Evolutionary conservation across 164 flowering plant species (phyloP).

Genomic region (Cinnamomum micranthum): DNA sequence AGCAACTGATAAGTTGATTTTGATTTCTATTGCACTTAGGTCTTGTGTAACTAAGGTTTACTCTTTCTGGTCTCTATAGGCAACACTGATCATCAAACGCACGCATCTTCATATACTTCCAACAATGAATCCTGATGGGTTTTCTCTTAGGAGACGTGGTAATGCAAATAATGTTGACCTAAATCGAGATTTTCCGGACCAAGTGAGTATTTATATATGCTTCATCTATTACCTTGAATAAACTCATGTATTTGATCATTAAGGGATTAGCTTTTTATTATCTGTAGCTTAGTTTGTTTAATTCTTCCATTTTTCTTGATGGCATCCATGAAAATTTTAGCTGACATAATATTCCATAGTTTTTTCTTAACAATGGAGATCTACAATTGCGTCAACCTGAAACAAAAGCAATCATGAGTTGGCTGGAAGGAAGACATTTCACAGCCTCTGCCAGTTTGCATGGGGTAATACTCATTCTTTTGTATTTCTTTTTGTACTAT

Average conservation of each 20-base stretch:
- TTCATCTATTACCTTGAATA: slow-evolving; percentile 6
- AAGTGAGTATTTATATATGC: slow-evolving; percentile 40
- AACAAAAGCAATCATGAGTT: slow-evolving; percentile 88
- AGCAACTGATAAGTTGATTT: background rate
- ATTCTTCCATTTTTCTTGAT: slow-evolving; percentile 2
- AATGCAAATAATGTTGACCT: slow-evolving; percentile 91
- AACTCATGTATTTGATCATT: background rate
- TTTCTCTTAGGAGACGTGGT: slow-evolving; percentile 58
- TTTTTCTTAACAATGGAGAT: slow-evolving; percentile 67
- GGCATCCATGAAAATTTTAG: slow-evolving; percentile 4
- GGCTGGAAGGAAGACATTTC: slow-evolving; percentile 66
- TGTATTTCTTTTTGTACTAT: background rate
- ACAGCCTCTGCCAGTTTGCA: slow-evolving; percentile 95
- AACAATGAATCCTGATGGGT: slow-evolving; percentile 98
- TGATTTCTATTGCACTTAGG: background rate
- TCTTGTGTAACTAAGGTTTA: background rate
- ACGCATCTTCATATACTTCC: slow-evolving; percentile 96
- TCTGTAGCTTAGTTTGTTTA: slow-evolving; percentile 1
- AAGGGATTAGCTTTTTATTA: background rate
- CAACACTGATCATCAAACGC: slow-evolving; percentile 58
- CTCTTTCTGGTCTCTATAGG: slow-evolving; percentile 34
- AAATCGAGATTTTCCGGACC: slow-evolving; percentile 96
- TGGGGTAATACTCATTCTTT: slow-evolving; percentile 56
- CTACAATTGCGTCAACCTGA: slow-evolving; percentile 70
- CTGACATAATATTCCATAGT: slow-evolving; percentile 40